Conservation (phyloP, 345 rosid species). For the Populus simonii region DNA sequence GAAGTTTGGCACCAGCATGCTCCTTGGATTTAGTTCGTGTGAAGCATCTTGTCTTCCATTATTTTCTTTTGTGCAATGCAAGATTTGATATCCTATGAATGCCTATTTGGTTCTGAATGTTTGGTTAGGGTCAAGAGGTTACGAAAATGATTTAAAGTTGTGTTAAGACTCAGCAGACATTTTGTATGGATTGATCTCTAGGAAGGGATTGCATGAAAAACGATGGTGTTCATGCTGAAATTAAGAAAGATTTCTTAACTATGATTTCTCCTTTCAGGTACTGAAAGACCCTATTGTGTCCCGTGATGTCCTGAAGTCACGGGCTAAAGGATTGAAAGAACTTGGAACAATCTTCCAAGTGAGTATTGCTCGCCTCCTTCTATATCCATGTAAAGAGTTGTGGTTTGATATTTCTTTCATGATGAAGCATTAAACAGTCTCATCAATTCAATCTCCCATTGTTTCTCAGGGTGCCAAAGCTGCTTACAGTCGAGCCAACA, state of each 20-base stretch:
- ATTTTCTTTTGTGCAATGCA: background rate
- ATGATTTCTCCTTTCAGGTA: conserved; percentile 43
- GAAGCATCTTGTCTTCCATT: background rate
- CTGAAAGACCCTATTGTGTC: conserved; percentile 79
- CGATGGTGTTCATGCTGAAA: too few species aligned
- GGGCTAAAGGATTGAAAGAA: conserved; percentile 73
- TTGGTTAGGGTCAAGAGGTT: background rate
- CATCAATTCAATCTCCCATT: conserved; percentile 4
- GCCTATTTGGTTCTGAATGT: background rate
- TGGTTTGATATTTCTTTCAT: background rate
- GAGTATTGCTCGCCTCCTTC: conserved; percentile 20
- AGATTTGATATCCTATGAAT: background rate
- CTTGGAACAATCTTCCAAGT: conserved; percentile 91
- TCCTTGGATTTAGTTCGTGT: background rate
- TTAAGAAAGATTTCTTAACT: background rate
- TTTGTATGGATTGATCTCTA: background rate
- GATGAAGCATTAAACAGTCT: background rate
- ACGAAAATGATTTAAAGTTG: background rate
- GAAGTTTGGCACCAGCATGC: background rate
- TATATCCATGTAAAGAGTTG: background rate
- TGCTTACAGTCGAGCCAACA: conserved; percentile 69
- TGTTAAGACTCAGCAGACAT: background rate
- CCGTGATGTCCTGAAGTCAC: conserved; percentile 52
- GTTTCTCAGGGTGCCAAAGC: conserved; percentile 69
- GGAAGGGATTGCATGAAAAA: background rate